phyloP scores from a whole-genome alignment of 306 rosid genomes.

The Fragaria vesca region DNA sequence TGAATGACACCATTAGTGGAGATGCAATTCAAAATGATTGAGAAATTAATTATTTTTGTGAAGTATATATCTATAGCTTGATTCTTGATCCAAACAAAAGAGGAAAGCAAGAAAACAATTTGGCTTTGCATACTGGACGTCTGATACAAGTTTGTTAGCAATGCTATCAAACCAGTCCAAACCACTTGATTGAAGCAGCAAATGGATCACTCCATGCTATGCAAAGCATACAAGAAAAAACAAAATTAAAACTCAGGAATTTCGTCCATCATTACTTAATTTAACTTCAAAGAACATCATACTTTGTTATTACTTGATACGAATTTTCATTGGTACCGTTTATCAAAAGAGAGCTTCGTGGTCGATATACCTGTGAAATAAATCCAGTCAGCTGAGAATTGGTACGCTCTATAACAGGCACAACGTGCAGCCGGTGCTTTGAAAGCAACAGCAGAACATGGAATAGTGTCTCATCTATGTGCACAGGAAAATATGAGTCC shows the following conservation, averaged over 20 bases:
- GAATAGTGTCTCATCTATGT: conserved; percentile 50
- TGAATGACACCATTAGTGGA: conserved; percentile 22
- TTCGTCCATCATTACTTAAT: background rate
- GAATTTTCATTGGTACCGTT: background rate
- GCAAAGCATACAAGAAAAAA: conserved; percentile 2
- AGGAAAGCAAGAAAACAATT: background rate
- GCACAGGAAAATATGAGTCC: conserved; percentile 66
- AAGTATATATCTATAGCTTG: background rate
- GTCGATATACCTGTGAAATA: conserved; percentile 49
- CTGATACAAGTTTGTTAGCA: conserved; percentile 48
- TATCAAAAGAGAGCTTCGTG: background rate
- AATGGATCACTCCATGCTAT: conserved; percentile 50
- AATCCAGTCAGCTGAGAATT: conserved; percentile 47
- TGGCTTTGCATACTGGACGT: conserved; percentile 40
- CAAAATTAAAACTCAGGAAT: background rate
- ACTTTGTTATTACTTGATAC: background rate
- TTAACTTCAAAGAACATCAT: background rate
- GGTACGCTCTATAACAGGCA: conserved; percentile 49
- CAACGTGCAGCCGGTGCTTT: conserved; percentile 52
- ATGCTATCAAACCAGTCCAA: conserved; percentile 61
- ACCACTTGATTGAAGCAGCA: conserved; percentile 64
- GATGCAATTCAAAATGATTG: background rate
- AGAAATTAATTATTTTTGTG: background rate
- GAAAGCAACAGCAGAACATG: conserved; percentile 64
- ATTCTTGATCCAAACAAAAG: background rate